Percentiles rank a stretch among this genome's conserved stretches.
Evolutionary conservation across 2,329 filamentous ascomycete species (phyloP).

Genomic region (Piedraia hortae): DNA sequence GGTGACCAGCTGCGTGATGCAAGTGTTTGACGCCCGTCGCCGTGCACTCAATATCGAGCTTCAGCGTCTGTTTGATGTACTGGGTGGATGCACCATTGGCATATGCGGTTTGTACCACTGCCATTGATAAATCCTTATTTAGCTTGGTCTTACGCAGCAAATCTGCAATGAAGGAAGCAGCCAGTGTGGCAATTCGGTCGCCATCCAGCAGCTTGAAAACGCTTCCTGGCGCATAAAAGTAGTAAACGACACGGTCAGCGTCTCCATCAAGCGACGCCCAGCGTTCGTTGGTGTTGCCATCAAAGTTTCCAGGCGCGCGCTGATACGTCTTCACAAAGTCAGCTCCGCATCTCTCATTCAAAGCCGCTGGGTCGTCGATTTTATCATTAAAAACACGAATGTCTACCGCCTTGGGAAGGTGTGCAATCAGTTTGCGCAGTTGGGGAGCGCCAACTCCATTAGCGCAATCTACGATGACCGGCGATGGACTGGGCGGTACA

Average conservation of each 20-base stretch:
- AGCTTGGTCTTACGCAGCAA: conserved; percentile 58
- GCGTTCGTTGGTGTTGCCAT: conserved; percentile 46
- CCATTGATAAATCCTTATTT: conserved; percentile 56
- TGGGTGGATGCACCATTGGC: conserved; percentile 86
- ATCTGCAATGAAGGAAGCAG: conserved; percentile 78
- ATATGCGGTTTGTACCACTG: conserved; percentile 90
- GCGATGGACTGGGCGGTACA: conserved; percentile 37
- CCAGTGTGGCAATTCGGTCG: conserved; percentile 84
- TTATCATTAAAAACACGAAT: conserved; percentile 82
- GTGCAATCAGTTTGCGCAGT: conserved; percentile 59
- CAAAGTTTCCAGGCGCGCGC: conserved; percentile 58
- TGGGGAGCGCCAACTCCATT: conserved; percentile 93
- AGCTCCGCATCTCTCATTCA: conserved; percentile 79
- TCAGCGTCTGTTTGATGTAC: conserved; percentile 68
- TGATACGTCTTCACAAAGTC: conserved; percentile 97
- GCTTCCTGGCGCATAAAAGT: conserved; percentile 58
- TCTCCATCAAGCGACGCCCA: conserved; percentile 87
- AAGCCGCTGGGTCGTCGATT: conserved; percentile 60
- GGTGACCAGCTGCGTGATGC: conserved; percentile 84
- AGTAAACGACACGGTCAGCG: conserved; percentile 85
- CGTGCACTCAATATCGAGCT: conserved; percentile 75
- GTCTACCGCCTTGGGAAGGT: conserved; percentile 46
- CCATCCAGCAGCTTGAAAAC: conserved; percentile 84
- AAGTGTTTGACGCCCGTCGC: conserved; percentile 92
- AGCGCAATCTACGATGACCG: conserved; percentile 72